phyloP scores from a whole-genome alignment of 192 early-diverging fungal genomes.

The Geosiphon pyriformis region DNA sequence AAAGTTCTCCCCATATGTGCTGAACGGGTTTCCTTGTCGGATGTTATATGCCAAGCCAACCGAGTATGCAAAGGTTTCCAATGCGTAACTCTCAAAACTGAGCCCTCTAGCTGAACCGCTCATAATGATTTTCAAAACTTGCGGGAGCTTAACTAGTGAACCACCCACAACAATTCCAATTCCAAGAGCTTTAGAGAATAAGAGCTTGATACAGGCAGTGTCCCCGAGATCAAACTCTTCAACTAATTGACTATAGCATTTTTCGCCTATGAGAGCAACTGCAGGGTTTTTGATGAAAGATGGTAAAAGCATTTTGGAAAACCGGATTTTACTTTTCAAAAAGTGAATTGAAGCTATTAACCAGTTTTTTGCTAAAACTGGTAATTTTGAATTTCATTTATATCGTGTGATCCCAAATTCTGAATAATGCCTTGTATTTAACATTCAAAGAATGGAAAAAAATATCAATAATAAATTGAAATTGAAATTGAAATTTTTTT shows the following conservation, averaged over 20 bases:
- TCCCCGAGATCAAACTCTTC: slow-evolving; percentile 65
- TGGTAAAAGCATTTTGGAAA: slow-evolving; percentile 52
- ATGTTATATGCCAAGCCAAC: slow-evolving; percentile 85
- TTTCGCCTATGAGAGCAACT: slow-evolving; percentile 70
- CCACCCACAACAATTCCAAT: slow-evolving; percentile 92
- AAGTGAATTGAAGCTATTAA: too few relatives aligned
- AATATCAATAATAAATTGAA: too few relatives aligned
- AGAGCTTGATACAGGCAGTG: slow-evolving; percentile 70
- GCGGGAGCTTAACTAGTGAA: slow-evolving; percentile 92
- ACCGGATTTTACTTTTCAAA: too few relatives aligned
- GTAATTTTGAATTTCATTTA: too few relatives aligned
- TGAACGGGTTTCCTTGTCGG: slow-evolving; percentile 79
- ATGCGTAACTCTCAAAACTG: slow-evolving; percentile 67
- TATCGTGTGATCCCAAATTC: too few relatives aligned
- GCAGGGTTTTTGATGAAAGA: slow-evolving; percentile 56
- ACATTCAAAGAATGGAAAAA: too few relatives aligned
- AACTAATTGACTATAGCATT: slow-evolving; percentile 71
- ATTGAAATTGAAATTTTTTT: too few relatives aligned
- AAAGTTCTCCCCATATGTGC: slow-evolving; percentile 78
- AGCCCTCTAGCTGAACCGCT: slow-evolving; percentile 72
- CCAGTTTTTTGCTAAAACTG: too few relatives aligned
- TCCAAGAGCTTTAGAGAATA: slow-evolving; percentile 86
- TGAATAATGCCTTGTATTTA: too few relatives aligned
- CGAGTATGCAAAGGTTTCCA: slow-evolving; percentile 78
- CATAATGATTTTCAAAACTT: slow-evolving; percentile 85